Base-by-base conservation (phyloP, 2,329 filamentous ascomycete species). In the Exophiala oligosperma region DNA sequence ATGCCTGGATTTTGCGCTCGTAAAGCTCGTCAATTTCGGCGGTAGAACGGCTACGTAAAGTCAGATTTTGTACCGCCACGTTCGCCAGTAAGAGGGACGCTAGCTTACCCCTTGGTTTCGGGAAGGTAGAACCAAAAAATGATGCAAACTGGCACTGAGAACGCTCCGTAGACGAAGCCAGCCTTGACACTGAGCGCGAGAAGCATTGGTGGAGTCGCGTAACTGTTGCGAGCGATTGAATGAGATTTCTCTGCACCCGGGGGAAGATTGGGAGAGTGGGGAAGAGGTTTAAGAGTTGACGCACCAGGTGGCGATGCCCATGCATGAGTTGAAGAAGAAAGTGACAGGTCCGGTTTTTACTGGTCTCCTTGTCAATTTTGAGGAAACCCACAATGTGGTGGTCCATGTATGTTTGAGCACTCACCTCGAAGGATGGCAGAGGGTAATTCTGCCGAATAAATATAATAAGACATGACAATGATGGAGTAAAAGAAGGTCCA, bases 71-170 rank as follows among this genome's bases (percentile, higher is more conserved):
- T 17, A 17, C 17, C 17, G 17, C 17, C 17, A 17, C 17, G 17
- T 17, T 17, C 17, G 17, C 17, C 17, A 17, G 17, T 17, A 17
- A 17, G 17, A 17, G 17, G 17, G 17, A 17, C 17, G 17, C 17
- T 17, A 17, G 17, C 17, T 17, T 17, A 28, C 26, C 26, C 26
- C 7, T 28, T 28, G 4, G 26, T 28, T 28, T 28, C 26, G 7
- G 26, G 26, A 28, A 28, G 26, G 7, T 4, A 28, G 26, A 28
- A 28, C 26, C 26, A 71, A 0, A 73, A 74, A 7, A 75, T 73
- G 55, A 76, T 72, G 28, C 66, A 70, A 37, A 70, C 67, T 46
- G 70, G 70, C 1, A 69, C 68, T 65, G 68, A 72, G 3, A 69
- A 69, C 1, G 67, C 66, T 1, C 67, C 68, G 3, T 65, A 66